A percentile compares a stretch with the other conserved stretches of the same genome.
Conservation (phyloP, 2,329 filamentous ascomycete genomes). For the Epichloe gansuensis region DNA sequence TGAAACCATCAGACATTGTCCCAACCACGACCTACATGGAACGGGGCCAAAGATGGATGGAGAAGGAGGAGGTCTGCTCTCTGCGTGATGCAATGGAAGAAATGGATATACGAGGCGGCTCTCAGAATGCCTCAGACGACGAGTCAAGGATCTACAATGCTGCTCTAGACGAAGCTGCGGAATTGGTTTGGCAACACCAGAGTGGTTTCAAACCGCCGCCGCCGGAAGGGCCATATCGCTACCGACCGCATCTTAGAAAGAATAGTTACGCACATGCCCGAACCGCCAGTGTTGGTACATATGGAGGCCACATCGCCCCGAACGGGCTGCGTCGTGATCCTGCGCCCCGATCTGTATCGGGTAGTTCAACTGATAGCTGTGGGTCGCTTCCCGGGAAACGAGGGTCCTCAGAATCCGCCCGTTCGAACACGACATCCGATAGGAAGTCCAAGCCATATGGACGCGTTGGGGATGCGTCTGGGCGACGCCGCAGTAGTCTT, state of each 20-base stretch:
- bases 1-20: slow-evolving; percentile 49
- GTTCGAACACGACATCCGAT: slow-evolving; percentile 8
- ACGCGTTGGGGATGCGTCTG: slow-evolving; percentile 25
- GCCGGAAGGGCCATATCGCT: slow-evolving; percentile 52
- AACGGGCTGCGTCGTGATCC: slow-evolving; percentile 34
- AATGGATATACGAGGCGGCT: slow-evolving; percentile 44
- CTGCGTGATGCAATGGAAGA: slow-evolving; percentile 62
- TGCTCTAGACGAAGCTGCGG: slow-evolving; percentile 64
- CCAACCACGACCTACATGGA: slow-evolving; percentile 61
- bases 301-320: slow-evolving; percentile 26
- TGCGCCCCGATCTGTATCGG: slow-evolving; percentile 34
- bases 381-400: slow-evolving; percentile 22
- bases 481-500: slow-evolving; percentile 50
- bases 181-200: slow-evolving; percentile 67
- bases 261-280: slow-evolving; percentile 60
- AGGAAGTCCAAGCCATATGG: slow-evolving; percentile 28
- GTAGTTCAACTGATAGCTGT: slow-evolving; percentile 39
- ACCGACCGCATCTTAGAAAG: slow-evolving; percentile 56
- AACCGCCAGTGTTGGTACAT: slow-evolving; percentile 44
- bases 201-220: slow-evolving; percentile 36
- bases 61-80: slow-evolving; percentile 63
- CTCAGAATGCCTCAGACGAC: slow-evolving; percentile 25
- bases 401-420: slow-evolving; percentile 14
- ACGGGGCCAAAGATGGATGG: slow-evolving; percentile 64
- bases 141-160: slow-evolving; percentile 57